Evolutionary conservation across 2,329 filamentous ascomycete species (phyloP).

Genomic region (Scedosporium aurantiacum): DNA sequence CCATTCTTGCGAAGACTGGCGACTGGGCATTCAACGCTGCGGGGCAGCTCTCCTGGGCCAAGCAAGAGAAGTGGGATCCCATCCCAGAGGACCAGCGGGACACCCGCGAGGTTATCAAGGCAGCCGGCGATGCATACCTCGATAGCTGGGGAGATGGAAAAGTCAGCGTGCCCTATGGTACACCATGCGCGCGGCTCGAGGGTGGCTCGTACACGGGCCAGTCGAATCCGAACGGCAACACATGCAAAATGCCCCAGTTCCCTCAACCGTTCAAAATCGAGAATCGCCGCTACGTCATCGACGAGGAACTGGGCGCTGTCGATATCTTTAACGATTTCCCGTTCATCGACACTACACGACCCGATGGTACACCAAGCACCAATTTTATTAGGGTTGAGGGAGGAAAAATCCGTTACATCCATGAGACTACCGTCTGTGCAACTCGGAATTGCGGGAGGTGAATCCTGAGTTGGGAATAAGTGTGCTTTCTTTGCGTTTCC

Average conservation of each 20-base stretch:
- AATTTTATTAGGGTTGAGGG: not conserved
- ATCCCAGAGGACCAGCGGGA: conserved; percentile 21
- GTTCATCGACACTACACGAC: not conserved
- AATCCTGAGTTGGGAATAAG: not conserved
- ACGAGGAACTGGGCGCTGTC: conserved; percentile 13
- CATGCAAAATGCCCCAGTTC: conserved; percentile 22
- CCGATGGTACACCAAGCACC: not conserved
- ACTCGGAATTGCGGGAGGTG: not conserved
- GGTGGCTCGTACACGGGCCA: conserved; percentile 23
- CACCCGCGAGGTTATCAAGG: conserved; percentile 21
- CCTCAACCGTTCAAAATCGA: conserved; percentile 16
- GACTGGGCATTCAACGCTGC: conserved; percentile 28
- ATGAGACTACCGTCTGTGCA: not conserved
- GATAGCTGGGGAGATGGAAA: conserved; percentile 24
- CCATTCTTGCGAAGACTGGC: conserved; percentile 22
- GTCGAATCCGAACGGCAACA: conserved; percentile 15
- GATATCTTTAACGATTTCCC: conserved; percentile 15
- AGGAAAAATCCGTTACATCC: not conserved
- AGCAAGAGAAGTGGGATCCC: conserved; percentile 20
- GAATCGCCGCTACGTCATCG: conserved; percentile 15
- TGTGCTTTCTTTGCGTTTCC: no score
- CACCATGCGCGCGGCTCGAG: conserved; percentile 24
- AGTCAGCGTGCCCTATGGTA: conserved; percentile 25
- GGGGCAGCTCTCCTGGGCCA: conserved; percentile 22
- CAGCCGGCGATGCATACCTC: conserved; percentile 24